Conservation (phyloP, 192 early-diverging fungal species). For the Hyaloraphidium curvatum region DNA sequence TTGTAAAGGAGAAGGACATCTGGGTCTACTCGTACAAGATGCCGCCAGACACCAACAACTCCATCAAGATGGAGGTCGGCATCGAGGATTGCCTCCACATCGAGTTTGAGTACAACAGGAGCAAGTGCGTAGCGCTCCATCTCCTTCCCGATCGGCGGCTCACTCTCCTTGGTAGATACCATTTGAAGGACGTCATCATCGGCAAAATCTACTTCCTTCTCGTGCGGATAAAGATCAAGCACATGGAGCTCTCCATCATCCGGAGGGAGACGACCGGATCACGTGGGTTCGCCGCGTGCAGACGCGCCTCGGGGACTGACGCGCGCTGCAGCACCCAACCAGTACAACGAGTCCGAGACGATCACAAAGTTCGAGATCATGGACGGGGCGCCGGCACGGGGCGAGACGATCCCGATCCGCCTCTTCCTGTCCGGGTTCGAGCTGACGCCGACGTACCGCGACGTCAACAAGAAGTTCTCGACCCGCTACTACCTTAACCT, state of each 20-base stretch:
- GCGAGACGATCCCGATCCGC: conserved; percentile 96
- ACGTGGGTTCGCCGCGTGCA: conserved; percentile 11
- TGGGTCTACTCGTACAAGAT: conserved; percentile 97
- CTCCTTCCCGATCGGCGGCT: background rate
- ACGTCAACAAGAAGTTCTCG: conserved; percentile 98
- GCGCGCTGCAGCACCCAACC: conserved; percentile 50
- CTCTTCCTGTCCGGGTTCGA: conserved; percentile 94
- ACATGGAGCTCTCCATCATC: conserved; percentile 98
- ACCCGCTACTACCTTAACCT: conserved; percentile 97
- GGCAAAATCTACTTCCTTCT: conserved; percentile 98
- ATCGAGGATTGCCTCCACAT: conserved; percentile 99
- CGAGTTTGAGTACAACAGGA: conserved; percentile 99
- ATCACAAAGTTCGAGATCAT: conserved; percentile 99
- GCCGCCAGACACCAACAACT: conserved; percentile 76
- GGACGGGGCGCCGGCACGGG: conserved; percentile 93
- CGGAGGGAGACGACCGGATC: conserved; percentile 91
- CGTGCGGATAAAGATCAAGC: conserved; percentile 98
- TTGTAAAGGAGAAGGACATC: conserved; percentile 81
- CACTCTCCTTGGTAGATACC: conserved; percentile 39
- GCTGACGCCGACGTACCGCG: conserved; percentile 93
- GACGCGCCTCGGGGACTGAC: background rate
- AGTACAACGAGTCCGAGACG: conserved; percentile 97
- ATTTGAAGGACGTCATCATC: conserved; percentile 96
- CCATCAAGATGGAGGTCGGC: conserved; percentile 99
- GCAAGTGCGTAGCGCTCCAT: conserved; percentile 39